A percentile compares a stretch with the other conserved stretches of the same genome.
These are phyloP conservation scores for Lodderomyces theae DNA, from an alignment of 1,139 yeast genomes.

Conservation along the genomic window DNA sequence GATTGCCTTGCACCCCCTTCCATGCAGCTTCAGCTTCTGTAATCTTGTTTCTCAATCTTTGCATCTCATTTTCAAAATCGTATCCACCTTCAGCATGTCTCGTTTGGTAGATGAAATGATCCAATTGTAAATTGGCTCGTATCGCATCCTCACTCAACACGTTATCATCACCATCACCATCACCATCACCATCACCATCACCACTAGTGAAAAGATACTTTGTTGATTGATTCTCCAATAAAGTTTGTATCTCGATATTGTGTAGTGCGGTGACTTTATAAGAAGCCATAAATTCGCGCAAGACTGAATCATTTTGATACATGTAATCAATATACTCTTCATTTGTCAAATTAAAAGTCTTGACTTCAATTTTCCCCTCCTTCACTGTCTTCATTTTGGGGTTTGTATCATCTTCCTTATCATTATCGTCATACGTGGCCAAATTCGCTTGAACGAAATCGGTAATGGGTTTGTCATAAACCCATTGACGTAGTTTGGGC, in stretches of 20 bases:
- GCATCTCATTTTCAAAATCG: not conserved
- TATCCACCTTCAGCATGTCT: not conserved
- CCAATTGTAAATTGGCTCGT: not conserved
- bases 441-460: slow-evolving; percentile 14
- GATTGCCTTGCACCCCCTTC: not conserved
- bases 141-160: not conserved
- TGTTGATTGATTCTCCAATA: not conserved
- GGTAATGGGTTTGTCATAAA: slow-evolving; percentile 19
- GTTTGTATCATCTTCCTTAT: not conserved
- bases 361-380: not conserved
- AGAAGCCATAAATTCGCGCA: slow-evolving; percentile 32
- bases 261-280: slow-evolving; percentile 32
- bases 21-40: not conserved
- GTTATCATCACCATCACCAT: not conserved
- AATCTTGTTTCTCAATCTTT: not conserved
- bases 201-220: not conserved
- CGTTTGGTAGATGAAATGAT: not conserved
- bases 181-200: not conserved
- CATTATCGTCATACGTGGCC: slow-evolving; percentile 1
- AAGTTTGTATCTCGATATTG: slow-evolving; percentile 1
- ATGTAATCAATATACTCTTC: slow-evolving; percentile 30
- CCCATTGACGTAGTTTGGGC: slow-evolving; percentile 32
- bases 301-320: slow-evolving; percentile 17
- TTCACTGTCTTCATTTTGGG: not conserved
- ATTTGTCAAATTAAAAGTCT: slow-evolving; percentile 23